These are phyloP conservation scores for Amanita phalloides DNA, from an alignment of 768 basidiomycete genomes.

Conservation along the genomic window DNA sequence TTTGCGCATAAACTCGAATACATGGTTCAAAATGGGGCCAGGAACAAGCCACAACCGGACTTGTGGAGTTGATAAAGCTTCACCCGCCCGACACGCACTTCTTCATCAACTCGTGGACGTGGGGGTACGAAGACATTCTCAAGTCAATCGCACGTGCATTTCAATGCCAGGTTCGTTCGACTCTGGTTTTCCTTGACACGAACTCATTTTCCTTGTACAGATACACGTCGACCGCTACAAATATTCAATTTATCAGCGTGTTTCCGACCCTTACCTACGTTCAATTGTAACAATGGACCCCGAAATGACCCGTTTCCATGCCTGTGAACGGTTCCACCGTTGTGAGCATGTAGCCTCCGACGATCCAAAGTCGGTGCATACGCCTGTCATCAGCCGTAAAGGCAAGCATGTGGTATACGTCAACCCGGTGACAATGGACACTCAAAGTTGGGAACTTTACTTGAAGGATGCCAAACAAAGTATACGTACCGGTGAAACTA, in stretches of 20 bases:
- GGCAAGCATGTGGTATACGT: conserved; percentile 67
- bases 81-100: conserved; percentile 63
- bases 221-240: conserved; percentile 94
- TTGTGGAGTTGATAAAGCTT: conserved; percentile 58
- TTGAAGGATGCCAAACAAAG: conserved; percentile 25
- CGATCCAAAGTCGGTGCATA: conserved; percentile 13
- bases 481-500: conserved; percentile 28
- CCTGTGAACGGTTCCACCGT: conserved; percentile 77
- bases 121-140: conserved; percentile 90
- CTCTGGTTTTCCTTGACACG: neutral
- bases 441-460: conserved; percentile 41
- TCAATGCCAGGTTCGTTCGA: conserved; percentile 37
- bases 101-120: conserved; percentile 92
- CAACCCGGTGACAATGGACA: conserved; percentile 69
- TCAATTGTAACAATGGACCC: conserved; percentile 51
- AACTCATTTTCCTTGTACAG: conserved; percentile 21
- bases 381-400: conserved; percentile 26
- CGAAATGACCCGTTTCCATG: conserved; percentile 73
- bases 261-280: conserved; percentile 51
- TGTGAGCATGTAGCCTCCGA: conserved; percentile 49
- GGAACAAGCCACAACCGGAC: conserved; percentile 54
- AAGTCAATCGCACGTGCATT: conserved; percentile 67
- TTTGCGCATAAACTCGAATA: neutral
- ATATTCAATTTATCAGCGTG: conserved; percentile 45
- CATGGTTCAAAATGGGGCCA: conserved; percentile 17